Evolutionary conservation across 768 basidiomycete species (phyloP).

Genomic region (Suillus clintonianus): DNA sequence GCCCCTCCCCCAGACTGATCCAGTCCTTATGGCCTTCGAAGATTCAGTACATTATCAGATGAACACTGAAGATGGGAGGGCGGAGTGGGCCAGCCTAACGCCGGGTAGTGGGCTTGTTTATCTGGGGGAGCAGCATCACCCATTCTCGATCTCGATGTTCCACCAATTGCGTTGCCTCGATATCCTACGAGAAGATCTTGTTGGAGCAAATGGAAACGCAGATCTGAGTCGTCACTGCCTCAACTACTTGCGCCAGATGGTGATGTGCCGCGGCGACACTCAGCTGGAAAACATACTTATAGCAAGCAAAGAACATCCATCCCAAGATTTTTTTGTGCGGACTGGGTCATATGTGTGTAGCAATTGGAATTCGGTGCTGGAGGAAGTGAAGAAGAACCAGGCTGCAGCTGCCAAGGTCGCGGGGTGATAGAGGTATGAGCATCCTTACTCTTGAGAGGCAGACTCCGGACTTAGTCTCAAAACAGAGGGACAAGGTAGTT

Average conservation of each 20-base stretch:
- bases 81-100: constrained; percentile 25
- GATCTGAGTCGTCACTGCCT: constrained; percentile 33
- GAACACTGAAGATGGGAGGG: not conserved
- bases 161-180: constrained; percentile 44
- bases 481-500: no score
- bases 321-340: not conserved
- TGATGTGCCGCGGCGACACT: constrained; percentile 37
- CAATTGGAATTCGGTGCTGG: not conserved
- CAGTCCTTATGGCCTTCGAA: not conserved
- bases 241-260: constrained; percentile 42
- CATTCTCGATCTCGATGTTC: constrained; percentile 39
- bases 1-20: not conserved
- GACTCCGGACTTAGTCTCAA: no score
- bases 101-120: constrained; percentile 26
- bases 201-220: not conserved
- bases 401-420: not conserved
- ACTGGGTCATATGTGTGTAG: not conserved
- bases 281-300: constrained; percentile 25
- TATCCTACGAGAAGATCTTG: constrained; percentile 31
- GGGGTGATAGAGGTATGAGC: not conserved
- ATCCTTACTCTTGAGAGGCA: no score
- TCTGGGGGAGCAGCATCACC: constrained; percentile 20
- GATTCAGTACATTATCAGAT: not conserved
- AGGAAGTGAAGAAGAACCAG: not conserved
- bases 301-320: not conserved